phyloP scores from a whole-genome alignment of 192 early-diverging fungal genomes.

The Backusella tuberculispora region DNA sequence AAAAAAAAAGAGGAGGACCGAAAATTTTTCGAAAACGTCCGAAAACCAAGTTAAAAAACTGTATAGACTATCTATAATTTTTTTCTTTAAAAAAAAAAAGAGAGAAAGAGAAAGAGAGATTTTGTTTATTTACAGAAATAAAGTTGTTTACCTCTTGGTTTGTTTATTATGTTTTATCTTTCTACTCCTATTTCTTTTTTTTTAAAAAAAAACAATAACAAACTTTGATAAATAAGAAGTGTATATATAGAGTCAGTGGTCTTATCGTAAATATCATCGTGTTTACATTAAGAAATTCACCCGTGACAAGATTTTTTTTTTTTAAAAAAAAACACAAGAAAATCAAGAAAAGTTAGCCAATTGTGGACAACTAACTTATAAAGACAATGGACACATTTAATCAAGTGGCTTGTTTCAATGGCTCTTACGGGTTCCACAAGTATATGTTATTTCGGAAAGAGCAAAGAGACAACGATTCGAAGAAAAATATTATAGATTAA shows the following conservation, averaged over 20 bases:
- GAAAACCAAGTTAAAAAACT: no score
- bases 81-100: no score
- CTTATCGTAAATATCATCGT: neutral
- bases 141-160: no score
- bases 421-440: conserved; percentile 7
- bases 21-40: no score
- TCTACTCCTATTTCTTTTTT: no score
- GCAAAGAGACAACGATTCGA: neutral
- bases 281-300: conserved; percentile 1
- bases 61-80: no score
- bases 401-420: neutral
- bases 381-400: conserved; percentile 14
- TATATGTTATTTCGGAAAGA: neutral
- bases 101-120: no score
- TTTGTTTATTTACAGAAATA: no score
- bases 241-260: neutral
- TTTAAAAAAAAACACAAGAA: conserved; percentile 5
- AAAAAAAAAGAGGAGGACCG: no score
- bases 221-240: neutral
- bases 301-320: conserved; percentile 8
- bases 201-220: no score
- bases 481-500: neutral
- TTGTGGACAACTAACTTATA: neutral
- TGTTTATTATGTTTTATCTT: no score
- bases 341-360: conserved; percentile 2